phyloP scores from a whole-genome alignment of 2,329 filamentous ascomycete genomes.

The Fusarium sp. region DNA sequence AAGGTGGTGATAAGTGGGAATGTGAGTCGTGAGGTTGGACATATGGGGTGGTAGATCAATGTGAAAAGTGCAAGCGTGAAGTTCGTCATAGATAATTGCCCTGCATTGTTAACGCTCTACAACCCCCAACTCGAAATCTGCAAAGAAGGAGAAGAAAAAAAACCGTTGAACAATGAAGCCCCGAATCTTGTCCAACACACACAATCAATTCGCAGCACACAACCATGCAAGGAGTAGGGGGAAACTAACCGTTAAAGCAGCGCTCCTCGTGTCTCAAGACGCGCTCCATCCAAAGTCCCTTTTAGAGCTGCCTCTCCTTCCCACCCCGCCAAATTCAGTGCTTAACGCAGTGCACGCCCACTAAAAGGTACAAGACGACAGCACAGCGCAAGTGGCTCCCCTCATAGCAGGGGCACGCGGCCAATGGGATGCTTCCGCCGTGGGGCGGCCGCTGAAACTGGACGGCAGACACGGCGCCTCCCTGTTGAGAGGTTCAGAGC shows the following conservation, averaged over 20 bases:
- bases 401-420: conserved; percentile 3
- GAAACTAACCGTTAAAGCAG: conserved; percentile 38
- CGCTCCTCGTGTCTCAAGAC: conserved; percentile 36
- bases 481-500: conserved; percentile 1
- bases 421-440: conserved; percentile 42
- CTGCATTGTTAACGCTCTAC: not conserved
- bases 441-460: not conserved
- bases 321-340: conserved; percentile 38
- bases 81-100: not conserved
- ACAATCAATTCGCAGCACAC: not conserved
- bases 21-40: not conserved
- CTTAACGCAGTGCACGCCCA: conserved; percentile 44
- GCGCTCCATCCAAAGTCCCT: conserved; percentile 38
- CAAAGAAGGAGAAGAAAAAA: not conserved
- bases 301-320: conserved; percentile 36
- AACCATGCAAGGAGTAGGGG: conserved; percentile 17
- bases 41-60: not conserved
- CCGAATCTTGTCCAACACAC: not conserved
- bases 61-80: not conserved
- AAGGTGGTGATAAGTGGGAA: not conserved
- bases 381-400: conserved; percentile 23
- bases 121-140: not conserved
- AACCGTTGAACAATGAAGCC: conserved; percentile 2
- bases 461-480: conserved; percentile 36
- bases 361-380: conserved; percentile 35